phyloP scores from a whole-genome alignment of 2,329 filamentous ascomycete species.

The Diaporthe australafricana region DNA sequence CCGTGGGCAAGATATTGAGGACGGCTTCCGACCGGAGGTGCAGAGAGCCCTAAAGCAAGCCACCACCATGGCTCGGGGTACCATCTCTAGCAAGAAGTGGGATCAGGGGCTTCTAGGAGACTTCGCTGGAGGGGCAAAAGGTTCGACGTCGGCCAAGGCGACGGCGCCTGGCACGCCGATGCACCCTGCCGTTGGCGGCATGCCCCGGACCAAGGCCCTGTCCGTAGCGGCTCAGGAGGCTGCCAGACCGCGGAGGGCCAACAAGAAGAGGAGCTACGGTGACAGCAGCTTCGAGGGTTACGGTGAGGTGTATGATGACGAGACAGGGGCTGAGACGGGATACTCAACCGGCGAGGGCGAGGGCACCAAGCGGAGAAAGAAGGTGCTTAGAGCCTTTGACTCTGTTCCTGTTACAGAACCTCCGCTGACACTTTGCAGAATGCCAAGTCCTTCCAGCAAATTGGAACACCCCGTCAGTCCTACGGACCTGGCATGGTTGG shows the following conservation, averaged over 20 bases:
- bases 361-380: slow-evolving; percentile 72
- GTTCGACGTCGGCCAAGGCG: slow-evolving; percentile 56
- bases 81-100: slow-evolving; percentile 66
- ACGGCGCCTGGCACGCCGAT: slow-evolving; percentile 66
- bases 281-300: slow-evolving; percentile 82
- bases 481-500: slow-evolving; percentile 71
- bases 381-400: slow-evolving; percentile 59
- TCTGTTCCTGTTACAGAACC: slow-evolving; percentile 43
- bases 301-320: slow-evolving; percentile 72
- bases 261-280: slow-evolving; percentile 81
- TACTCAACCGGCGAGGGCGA: slow-evolving; percentile 81
- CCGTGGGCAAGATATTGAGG: slow-evolving; percentile 65
- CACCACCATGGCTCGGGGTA: slow-evolving; percentile 67
- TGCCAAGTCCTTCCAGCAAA: slow-evolving; percentile 46
- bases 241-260: slow-evolving; percentile 70
- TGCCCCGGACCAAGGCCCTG: slow-evolving; percentile 53
- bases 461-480: slow-evolving; percentile 50
- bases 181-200: slow-evolving; percentile 43
- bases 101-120: slow-evolving; percentile 70
- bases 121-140: slow-evolving; percentile 57
- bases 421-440: slow-evolving; percentile 61
- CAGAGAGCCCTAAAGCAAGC: slow-evolving; percentile 61
- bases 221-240: slow-evolving; percentile 56
- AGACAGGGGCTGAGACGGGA: slow-evolving; percentile 66
- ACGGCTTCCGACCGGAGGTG: slow-evolving; percentile 61